Conservation (phyloP, 2,329 filamentous ascomycete species). For the Incumbomyces delicatus region DNA sequence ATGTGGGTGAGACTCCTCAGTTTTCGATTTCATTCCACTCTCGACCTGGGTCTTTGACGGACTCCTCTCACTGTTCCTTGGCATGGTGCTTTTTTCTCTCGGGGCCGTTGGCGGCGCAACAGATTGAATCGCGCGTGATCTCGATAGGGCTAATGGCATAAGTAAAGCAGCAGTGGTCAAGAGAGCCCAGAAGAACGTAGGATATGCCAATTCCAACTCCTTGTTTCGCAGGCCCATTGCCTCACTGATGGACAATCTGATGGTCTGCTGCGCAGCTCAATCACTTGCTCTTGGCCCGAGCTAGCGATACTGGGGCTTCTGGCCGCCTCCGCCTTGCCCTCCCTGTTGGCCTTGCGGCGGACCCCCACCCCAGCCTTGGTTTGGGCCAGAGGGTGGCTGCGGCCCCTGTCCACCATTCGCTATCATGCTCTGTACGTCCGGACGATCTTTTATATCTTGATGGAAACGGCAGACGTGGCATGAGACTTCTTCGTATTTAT, state of each 20-base stretch:
- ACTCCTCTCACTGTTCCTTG: too few species aligned
- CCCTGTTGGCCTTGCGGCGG: conserved; percentile 2
- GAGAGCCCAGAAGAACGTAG: background rate
- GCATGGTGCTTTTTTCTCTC: too few species aligned
- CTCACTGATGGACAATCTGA: background rate
- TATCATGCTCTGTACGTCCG: conserved; percentile 18
- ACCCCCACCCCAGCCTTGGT: background rate
- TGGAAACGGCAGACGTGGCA: conserved; percentile 20
- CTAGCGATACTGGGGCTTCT: conserved; percentile 4
- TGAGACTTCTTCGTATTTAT: conserved; percentile 24
- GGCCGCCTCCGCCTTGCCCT: background rate
- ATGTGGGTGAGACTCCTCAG: too few species aligned
- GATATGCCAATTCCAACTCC: background rate
- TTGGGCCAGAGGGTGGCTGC: background rate
- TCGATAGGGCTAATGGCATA: too few species aligned
- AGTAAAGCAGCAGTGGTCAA: too few species aligned
- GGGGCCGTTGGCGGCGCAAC: too few species aligned
- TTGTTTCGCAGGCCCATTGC: background rate
- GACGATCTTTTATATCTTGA: conserved; percentile 19
- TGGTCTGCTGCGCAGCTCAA: background rate
- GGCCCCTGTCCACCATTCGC: conserved; percentile 11
- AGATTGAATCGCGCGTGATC: too few species aligned
- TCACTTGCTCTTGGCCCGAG: background rate
- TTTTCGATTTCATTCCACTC: too few species aligned
- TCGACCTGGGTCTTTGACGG: too few species aligned